A percentile compares a stretch with the other conserved stretches of the same genome.
Evolutionary conservation across 805 yeast genomes (phyloP).

Genomic region (Sugiyamaella boreocaroliniensis): DNA sequence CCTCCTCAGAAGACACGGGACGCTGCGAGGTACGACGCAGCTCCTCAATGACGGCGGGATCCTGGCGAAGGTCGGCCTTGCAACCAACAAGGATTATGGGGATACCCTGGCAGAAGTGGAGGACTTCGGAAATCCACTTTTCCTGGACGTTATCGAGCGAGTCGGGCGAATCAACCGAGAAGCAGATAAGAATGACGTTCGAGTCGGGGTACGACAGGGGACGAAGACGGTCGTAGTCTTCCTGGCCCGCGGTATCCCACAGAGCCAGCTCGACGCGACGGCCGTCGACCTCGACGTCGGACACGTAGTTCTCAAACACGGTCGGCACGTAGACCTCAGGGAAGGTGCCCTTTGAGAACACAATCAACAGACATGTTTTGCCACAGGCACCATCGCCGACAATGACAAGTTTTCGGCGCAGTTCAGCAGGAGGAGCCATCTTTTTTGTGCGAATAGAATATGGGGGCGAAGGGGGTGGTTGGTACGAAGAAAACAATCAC

Average conservation of each 20-base stretch:
- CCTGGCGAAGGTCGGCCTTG: slow-evolving; percentile 82
- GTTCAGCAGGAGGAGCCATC: slow-evolving; percentile 25
- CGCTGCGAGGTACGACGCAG: slow-evolving; percentile 67
- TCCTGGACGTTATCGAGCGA: slow-evolving; percentile 90
- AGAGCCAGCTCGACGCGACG: slow-evolving; percentile 88
- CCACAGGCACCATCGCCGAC: slow-evolving; percentile 99
- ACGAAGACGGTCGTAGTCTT: slow-evolving; percentile 90
- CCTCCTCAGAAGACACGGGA: slow-evolving; percentile 78
- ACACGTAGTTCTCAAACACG: slow-evolving; percentile 95
- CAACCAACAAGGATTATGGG: slow-evolving; percentile 91
- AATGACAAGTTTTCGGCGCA: slow-evolving; percentile 62
- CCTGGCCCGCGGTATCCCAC: slow-evolving; percentile 99
- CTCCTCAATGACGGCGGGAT: slow-evolving; percentile 66
- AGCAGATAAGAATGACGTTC: slow-evolving; percentile 85
- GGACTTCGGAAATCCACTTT: slow-evolving; percentile 91
- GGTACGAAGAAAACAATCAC: background rate
- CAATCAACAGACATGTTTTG: slow-evolving; percentile 82
- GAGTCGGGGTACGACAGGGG: slow-evolving; percentile 91
- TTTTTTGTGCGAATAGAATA: slow-evolving; percentile 2
- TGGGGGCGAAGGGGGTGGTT: background rate
- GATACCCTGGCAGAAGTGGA: slow-evolving; percentile 90
- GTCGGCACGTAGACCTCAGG: slow-evolving; percentile 95
- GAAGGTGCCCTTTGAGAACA: slow-evolving; percentile 80
- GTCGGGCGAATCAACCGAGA: slow-evolving; percentile 85
- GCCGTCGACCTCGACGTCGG: slow-evolving; percentile 82